Evolutionary conservation across 352 stramenopile genomes (phyloP).

Genomic region (Globisporangium cystogenes): DNA sequence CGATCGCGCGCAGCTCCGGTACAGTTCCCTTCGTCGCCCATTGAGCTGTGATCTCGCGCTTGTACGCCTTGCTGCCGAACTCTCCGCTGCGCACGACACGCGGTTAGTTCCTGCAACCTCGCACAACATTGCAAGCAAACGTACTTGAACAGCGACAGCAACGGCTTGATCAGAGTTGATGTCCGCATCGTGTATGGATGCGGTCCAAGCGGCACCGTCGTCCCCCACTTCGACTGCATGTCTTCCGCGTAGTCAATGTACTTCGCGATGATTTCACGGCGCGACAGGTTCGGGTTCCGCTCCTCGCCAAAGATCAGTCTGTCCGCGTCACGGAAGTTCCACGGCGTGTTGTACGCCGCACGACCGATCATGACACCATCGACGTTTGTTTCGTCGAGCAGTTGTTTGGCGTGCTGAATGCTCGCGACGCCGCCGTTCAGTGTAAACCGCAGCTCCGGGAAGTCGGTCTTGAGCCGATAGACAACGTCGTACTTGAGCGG

Average conservation of each 20-base stretch:
- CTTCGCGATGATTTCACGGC: slow-evolving; percentile 72
- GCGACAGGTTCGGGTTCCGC: slow-evolving; percentile 76
- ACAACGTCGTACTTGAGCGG: slow-evolving; percentile 96
- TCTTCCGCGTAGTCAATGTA: slow-evolving; percentile 87
- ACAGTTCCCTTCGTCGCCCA: slow-evolving; percentile 61
- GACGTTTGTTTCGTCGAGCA: slow-evolving; percentile 77
- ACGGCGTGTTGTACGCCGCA: slow-evolving; percentile 86
- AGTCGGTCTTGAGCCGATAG: slow-evolving; percentile 92
- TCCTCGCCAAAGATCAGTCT: slow-evolving; percentile 70
- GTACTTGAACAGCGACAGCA: slow-evolving; percentile 76
- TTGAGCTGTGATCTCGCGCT: slow-evolving; percentile 62
- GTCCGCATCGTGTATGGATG: slow-evolving; percentile 74
- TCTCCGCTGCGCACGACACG: slow-evolving; percentile 40
- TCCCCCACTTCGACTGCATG: slow-evolving; percentile 69
- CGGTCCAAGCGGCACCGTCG: slow-evolving; percentile 30
- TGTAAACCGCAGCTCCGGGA: slow-evolving; percentile 94
- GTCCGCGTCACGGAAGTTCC: slow-evolving; percentile 86
- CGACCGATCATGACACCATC: slow-evolving; percentile 90
- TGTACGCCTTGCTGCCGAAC: slow-evolving; percentile 75
- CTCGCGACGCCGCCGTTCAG: slow-evolving; percentile 97
- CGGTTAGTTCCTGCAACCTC: background rate
- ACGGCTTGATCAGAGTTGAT: slow-evolving; percentile 71
- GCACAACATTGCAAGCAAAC: slow-evolving; percentile 7
- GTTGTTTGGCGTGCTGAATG: slow-evolving; percentile 86
- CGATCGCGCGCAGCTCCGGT: slow-evolving; percentile 64